A percentile compares a stretch with the other conserved stretches of the same genome.
Conservation (phyloP, 2,329 filamentous ascomycete species). For the Fulvia fulva region DNA sequence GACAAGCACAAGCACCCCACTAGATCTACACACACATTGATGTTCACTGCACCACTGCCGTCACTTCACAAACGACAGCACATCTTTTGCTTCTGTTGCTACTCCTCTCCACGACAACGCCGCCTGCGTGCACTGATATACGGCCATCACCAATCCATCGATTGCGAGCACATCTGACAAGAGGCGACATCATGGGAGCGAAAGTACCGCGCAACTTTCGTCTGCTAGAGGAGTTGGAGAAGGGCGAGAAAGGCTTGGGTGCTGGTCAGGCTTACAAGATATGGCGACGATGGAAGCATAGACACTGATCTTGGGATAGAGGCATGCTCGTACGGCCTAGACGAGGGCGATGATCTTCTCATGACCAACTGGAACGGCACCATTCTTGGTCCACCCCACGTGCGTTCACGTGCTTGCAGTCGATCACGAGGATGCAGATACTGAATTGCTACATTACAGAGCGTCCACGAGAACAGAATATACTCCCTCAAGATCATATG, state of each 20-base stretch:
- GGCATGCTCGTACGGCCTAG: slow-evolving; percentile 93
- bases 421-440: background rate
- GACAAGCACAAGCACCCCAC: background rate
- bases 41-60: background rate
- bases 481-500: slow-evolving; percentile 98
- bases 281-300: background rate
- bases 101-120: background rate
- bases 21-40: background rate
- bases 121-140: too few species aligned
- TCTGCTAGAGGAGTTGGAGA: slow-evolving; percentile 94
- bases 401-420: slow-evolving; percentile 47
- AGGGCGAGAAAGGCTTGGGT: slow-evolving; percentile 95
- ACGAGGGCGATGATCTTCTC: slow-evolving; percentile 87
- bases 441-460: slow-evolving; percentile 51
- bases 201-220: slow-evolving; percentile 95
- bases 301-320: slow-evolving; percentile 51
- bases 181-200: slow-evolving; percentile 52
- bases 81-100: background rate
- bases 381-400: slow-evolving; percentile 92
- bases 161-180: slow-evolving; percentile 36
- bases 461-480: slow-evolving; percentile 96
- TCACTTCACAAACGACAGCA: background rate
- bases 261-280: slow-evolving; percentile 57
- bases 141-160: slow-evolving; percentile 29
- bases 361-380: slow-evolving; percentile 99